These are phyloP conservation scores for Arbutus unedo DNA, from an alignment of 148 eudicot species.

Conservation along the genomic window DNA sequence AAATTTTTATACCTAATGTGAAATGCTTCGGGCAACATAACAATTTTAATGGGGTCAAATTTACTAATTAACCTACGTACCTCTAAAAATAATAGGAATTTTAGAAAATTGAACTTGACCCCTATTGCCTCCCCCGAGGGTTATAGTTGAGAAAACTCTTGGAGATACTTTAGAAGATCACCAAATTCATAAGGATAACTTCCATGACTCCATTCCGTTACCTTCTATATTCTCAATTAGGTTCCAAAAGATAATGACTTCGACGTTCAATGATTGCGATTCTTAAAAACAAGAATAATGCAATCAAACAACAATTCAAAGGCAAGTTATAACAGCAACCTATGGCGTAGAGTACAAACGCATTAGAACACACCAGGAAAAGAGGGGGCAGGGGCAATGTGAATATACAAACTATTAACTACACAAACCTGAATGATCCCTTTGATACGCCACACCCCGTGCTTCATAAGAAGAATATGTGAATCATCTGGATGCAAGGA, in stretches of 20 bases:
- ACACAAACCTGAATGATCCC: constrained; percentile 79
- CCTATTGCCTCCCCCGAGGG: too few species aligned
- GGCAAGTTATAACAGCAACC: not conserved
- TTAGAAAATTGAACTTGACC: too few species aligned
- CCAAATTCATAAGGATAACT: not conserved
- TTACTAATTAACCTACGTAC: too few species aligned
- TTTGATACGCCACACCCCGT: constrained; percentile 73
- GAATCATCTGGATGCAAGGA: constrained; percentile 61
- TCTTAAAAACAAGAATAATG: not conserved
- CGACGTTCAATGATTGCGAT: not conserved
- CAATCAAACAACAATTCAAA: not conserved
- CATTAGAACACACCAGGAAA: not conserved
- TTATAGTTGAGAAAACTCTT: not conserved
- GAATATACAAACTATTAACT: not conserved
- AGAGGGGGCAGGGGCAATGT: not conserved
- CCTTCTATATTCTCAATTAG: not conserved
- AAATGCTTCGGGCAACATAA: too few species aligned
- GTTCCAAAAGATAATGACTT: not conserved
- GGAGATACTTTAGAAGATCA: not conserved
- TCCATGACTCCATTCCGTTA: not conserved
- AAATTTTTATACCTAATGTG: too few species aligned
- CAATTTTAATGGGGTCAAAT: too few species aligned
- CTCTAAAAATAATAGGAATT: too few species aligned
- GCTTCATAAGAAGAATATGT: constrained; percentile 49
- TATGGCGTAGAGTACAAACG: not conserved